phyloP scores from a whole-genome alignment of 2,329 filamentous ascomycete genomes.

The Madurella mycetomatis region DNA sequence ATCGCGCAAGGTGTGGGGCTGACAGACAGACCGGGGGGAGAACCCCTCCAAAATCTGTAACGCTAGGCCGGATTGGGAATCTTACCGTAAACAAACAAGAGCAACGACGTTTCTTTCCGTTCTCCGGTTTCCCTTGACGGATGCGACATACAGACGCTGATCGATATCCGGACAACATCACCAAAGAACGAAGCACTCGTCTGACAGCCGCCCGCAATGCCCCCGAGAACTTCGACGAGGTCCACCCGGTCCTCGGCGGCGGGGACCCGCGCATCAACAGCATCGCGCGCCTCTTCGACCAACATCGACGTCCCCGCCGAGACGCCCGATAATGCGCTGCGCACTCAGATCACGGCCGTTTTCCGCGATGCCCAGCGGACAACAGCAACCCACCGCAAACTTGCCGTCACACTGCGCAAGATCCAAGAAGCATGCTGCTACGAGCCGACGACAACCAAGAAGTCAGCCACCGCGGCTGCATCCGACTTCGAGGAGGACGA shows the following conservation, averaged over 20 bases:
- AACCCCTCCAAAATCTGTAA: conserved; percentile 16
- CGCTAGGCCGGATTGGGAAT: conserved; percentile 19
- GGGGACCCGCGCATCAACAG: conserved; percentile 38
- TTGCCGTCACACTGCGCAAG: conserved; percentile 82
- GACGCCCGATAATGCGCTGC: conserved; percentile 63
- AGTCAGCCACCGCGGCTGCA: conserved; percentile 42
- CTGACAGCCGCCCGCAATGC: conserved; percentile 38
- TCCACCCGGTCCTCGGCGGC: conserved; percentile 42
- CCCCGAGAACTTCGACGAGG: conserved; percentile 44
- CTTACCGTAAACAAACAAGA: conserved; percentile 23
- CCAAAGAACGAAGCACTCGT: not conserved
- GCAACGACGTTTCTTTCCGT: not conserved
- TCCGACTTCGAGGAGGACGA: conserved; percentile 76
- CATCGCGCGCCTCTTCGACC: conserved; percentile 45
- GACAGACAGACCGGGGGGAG: not conserved
- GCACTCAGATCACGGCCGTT: conserved; percentile 66
- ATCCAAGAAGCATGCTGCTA: conserved; percentile 82
- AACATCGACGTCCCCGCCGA: conserved; percentile 62
- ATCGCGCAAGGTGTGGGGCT: conserved; percentile 9
- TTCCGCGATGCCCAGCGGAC: conserved; percentile 84
- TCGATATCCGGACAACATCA: not conserved
- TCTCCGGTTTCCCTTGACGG: not conserved
- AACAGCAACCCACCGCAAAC: conserved; percentile 83
- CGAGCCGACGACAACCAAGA: conserved; percentile 52
- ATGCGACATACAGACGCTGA: not conserved